Conservation (phyloP, 257 asterid genomes). For the Solanum virginianum region DNA sequence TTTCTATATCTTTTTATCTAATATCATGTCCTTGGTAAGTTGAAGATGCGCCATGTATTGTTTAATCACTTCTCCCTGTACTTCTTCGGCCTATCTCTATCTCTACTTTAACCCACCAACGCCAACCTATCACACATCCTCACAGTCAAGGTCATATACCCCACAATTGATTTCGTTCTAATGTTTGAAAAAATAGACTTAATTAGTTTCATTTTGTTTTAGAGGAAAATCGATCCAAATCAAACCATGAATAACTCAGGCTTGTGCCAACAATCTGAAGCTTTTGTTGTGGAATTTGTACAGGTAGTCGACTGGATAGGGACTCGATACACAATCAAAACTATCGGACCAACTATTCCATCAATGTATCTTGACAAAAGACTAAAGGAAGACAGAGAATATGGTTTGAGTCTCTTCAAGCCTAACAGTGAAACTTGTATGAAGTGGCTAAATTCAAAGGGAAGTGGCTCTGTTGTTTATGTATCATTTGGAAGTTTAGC, state of each 20-base stretch:
- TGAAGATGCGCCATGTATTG: too few species aligned
- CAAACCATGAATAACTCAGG: not conserved
- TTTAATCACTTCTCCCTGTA: too few species aligned
- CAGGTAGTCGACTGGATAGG: not conserved
- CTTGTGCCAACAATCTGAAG: not conserved
- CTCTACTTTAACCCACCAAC: too few species aligned
- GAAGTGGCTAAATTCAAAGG: not conserved
- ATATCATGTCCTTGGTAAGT: too few species aligned
- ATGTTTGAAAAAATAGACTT: not conserved
- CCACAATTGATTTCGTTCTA: not conserved
- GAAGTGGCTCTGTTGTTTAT: not conserved
- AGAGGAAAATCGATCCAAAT: not conserved
- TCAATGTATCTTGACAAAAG: not conserved
- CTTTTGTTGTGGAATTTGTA: not conserved
- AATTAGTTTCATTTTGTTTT: not conserved
- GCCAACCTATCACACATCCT: not conserved
- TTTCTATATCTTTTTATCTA: too few species aligned
- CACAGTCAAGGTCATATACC: too few species aligned
- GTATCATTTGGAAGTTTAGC: not conserved
- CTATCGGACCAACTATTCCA: not conserved
- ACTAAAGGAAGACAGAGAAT: not conserved
- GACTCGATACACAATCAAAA: not conserved
- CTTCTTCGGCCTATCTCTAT: too few species aligned
- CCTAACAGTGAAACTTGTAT: conserved; percentile 1
- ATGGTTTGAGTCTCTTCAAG: conserved; percentile 9